Base-by-base conservation (phyloP, 306 rosid genomes). In the Lathyrus sativus region DNA sequence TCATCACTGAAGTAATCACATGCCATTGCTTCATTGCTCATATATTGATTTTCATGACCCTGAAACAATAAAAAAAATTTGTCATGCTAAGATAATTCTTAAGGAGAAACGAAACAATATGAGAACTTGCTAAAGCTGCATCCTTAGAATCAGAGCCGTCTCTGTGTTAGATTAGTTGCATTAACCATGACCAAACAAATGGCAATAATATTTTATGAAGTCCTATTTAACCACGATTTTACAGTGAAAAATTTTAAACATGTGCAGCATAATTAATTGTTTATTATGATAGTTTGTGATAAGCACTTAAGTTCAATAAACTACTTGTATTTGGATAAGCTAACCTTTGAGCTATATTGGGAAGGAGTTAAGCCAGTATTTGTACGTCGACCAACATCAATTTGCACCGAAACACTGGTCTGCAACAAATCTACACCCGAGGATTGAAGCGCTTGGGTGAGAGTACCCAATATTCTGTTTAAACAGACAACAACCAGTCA, bases 341-440 rank as follows among this genome's bases (percentile, higher is more conserved):
- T 43, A 70, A 95, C 99, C 99, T 90, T 89, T 59, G 89, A 87
- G 75, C 81, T 44, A 45, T 84, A 78, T 49, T 89, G 68, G 31
- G 75, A 54, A 17, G 78, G 74, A 29, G 65, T 54, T 68, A 68
- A 61, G 45, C 75, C 80, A 15, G 81, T 31, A 65, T 73, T 79
- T 65, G 83, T 61, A 63, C 62, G 81, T 69, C 78, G 83, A 14
- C 87, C 88, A 19, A 91, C 96, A 80, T 95, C 90, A 43, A 95
- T 49, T 80, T 90, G 84, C 77, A 95, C 99, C 2, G 96, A 85
- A 70, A 90, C 79, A 57, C 71, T 88, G 76, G 92, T 53, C 83
- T 83, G 87, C 49, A 92, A 90, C 84, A 95, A 63, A 77, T 90
- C 96, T 68, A 95, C 81, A 9, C 99, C 97, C 2, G 95, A 88